A percentile compares a stretch with the other conserved stretches of the same genome.
Evolutionary conservation across 345 rosid species (phyloP).

Genomic region (Populus tremula): DNA sequence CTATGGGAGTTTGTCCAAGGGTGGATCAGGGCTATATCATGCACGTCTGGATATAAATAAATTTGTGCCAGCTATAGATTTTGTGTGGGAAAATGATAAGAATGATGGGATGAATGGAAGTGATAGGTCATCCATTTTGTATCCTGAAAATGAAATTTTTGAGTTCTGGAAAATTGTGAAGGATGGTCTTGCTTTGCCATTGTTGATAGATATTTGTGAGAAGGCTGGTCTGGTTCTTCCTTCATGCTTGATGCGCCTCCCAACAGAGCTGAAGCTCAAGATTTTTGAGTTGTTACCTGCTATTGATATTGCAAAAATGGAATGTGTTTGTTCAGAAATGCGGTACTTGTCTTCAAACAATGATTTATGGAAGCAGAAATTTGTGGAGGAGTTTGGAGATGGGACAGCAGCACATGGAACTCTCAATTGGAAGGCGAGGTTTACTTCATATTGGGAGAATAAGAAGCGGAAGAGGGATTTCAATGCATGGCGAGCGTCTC

Average conservation of each 20-base stretch:
- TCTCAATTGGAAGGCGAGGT: slow-evolving; percentile 50
- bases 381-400: slow-evolving; percentile 25
- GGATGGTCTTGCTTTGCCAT: slow-evolving; percentile 60
- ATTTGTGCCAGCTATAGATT: slow-evolving; percentile 41
- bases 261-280: slow-evolving; percentile 63
- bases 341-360: slow-evolving; percentile 15
- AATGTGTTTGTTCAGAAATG: slow-evolving; percentile 23
- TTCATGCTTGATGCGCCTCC: slow-evolving; percentile 54
- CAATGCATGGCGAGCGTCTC: neutral
- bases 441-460: slow-evolving; percentile 35
- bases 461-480: slow-evolving; percentile 13
- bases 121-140: neutral
- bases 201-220: slow-evolving; percentile 57
- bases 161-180: slow-evolving; percentile 70
- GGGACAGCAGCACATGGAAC: neutral
- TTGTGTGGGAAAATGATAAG: slow-evolving; percentile 25
- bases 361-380: slow-evolving; percentile 28
- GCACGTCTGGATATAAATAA: slow-evolving; percentile 43
- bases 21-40: slow-evolving; percentile 30
- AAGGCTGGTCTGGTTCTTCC: slow-evolving; percentile 50
- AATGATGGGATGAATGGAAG: slow-evolving; percentile 4
- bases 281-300: slow-evolving; percentile 61
- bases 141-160: neutral
- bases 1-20: slow-evolving; percentile 46
- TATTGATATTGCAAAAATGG: slow-evolving; percentile 40